phyloP scores from a whole-genome alignment of 768 basidiomycete genomes.

The Rhodotorula sphaerocarpa region DNA sequence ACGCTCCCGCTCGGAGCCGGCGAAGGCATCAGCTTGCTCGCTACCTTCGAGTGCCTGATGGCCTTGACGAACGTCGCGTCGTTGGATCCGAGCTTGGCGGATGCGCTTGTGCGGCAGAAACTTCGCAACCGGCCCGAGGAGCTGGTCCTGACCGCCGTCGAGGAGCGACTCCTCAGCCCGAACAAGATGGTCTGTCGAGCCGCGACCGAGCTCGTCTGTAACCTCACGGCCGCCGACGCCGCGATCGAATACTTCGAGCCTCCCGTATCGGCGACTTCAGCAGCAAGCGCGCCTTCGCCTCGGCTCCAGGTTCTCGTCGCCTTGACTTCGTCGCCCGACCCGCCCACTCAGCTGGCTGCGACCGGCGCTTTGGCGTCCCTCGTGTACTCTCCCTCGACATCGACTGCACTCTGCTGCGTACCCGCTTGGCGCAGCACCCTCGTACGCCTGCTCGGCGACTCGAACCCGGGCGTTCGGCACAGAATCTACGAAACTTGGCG shows the following conservation, averaged over 20 bases:
- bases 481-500: conserved; percentile 20
- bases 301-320: conserved; percentile 69
- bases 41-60: conserved; percentile 89
- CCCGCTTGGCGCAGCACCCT: conserved; percentile 15
- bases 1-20: conserved; percentile 59
- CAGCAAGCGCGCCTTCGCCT: neutral
- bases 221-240: conserved; percentile 68
- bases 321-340: conserved; percentile 75
- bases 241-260: conserved; percentile 53
- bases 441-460: conserved; percentile 4
- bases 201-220: conserved; percentile 83
- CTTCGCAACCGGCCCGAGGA: conserved; percentile 40
- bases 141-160: conserved; percentile 55
- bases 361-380: conserved; percentile 80
- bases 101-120: conserved; percentile 56
- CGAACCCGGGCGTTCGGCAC: conserved; percentile 24
- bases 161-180: conserved; percentile 56
- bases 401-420: neutral
- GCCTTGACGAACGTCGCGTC: conserved; percentile 91
- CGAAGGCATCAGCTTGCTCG: conserved; percentile 49
- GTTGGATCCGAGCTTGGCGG: conserved; percentile 57
- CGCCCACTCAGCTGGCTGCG: conserved; percentile 77
- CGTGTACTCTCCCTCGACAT: conserved; percentile 50
- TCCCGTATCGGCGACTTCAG: neutral
- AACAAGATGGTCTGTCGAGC: conserved; percentile 75